A percentile compares a stretch with the other conserved stretches of the same genome.
Evolutionary conservation across 805 yeast species (phyloP).

Genomic region (Diddensiella caesifluorescens): DNA sequence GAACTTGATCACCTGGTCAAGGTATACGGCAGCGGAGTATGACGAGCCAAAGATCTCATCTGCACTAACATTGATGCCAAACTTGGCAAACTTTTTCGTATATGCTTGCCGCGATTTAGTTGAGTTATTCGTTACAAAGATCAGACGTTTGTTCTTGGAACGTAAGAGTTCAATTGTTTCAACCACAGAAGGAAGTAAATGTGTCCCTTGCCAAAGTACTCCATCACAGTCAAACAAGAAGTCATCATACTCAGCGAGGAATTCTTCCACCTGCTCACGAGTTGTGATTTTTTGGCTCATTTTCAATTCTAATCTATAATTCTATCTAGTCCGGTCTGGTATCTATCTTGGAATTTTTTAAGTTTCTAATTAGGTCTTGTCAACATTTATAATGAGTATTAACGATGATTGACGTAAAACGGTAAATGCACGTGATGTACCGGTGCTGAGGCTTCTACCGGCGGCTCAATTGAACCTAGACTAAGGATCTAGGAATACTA

Average conservation of each 20-base stretch:
- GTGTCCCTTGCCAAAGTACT: conserved; percentile 88
- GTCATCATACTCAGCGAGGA: conserved; percentile 69
- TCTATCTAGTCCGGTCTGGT: background rate
- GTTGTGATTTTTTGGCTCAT: conserved; percentile 22
- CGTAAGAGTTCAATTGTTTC: conserved; percentile 69
- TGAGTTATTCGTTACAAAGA: conserved; percentile 94
- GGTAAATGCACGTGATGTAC: too few species aligned
- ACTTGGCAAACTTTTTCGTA: conserved; percentile 64
- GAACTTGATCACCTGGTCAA: conserved; percentile 67
- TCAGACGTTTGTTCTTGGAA: conserved; percentile 52
- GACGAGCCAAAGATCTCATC: conserved; percentile 88
- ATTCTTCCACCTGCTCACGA: conserved; percentile 31
- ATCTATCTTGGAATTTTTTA: background rate
- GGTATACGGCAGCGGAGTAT: conserved; percentile 84
- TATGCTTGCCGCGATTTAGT: conserved; percentile 82
- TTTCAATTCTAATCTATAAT: background rate
- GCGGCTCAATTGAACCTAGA: too few species aligned
- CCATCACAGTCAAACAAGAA: conserved; percentile 97
- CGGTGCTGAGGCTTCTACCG: too few species aligned
- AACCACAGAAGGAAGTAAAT: conserved; percentile 65
- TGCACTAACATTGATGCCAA: conserved; percentile 40
- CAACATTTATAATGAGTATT: background rate
- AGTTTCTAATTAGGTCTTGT: background rate
- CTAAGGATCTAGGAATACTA: too few species aligned
- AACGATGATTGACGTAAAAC: background rate